Evolutionary conservation across 2,329 filamentous ascomycete species (phyloP).

Genomic region (Botrytis byssoidea): DNA sequence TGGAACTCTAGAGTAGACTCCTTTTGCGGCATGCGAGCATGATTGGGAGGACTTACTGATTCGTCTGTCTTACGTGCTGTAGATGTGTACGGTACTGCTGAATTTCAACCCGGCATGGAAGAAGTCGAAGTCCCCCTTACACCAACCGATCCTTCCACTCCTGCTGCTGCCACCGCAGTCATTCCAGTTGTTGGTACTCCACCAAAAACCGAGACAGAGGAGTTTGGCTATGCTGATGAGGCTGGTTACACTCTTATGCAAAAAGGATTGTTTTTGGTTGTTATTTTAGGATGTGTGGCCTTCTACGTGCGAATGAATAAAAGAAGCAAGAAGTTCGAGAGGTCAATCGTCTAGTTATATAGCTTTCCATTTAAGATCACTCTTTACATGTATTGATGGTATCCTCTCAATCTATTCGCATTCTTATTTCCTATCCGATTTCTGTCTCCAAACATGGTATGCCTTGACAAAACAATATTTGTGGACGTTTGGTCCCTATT

Average conservation of each 20-base stretch:
- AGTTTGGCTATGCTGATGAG: slow-evolving; percentile 25
- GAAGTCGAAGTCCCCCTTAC: slow-evolving; percentile 31
- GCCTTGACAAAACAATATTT: background rate
- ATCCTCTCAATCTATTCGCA: background rate
- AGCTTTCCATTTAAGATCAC: slow-evolving; percentile 6
- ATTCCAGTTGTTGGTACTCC: slow-evolving; percentile 26
- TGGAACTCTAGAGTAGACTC: slow-evolving; percentile 68
- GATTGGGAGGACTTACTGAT: slow-evolving; percentile 37
- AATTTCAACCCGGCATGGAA: slow-evolving; percentile 36
- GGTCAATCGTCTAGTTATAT: slow-evolving; percentile 35
- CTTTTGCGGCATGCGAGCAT: slow-evolving; percentile 26
- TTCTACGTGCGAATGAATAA: slow-evolving; percentile 46
- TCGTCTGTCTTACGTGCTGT: slow-evolving; percentile 28
- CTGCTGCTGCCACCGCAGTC: slow-evolving; percentile 25
- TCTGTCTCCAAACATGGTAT: background rate
- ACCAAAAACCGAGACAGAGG: slow-evolving; percentile 7
- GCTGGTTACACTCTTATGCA: slow-evolving; percentile 46
- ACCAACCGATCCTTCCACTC: slow-evolving; percentile 20
- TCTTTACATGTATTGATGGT: background rate
- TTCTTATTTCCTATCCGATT: background rate
- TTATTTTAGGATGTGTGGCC: slow-evolving; percentile 48
- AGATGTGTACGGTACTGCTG: slow-evolving; percentile 38
- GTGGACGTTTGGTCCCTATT: background rate
- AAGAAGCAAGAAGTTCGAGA: slow-evolving; percentile 35
- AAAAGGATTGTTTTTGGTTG: slow-evolving; percentile 51